Evolutionary conservation across 768 basidiomycete species (phyloP), one percentile per base, ranked within the genome.

Genomic region (Tricholoma hemisulphureum): DNA sequence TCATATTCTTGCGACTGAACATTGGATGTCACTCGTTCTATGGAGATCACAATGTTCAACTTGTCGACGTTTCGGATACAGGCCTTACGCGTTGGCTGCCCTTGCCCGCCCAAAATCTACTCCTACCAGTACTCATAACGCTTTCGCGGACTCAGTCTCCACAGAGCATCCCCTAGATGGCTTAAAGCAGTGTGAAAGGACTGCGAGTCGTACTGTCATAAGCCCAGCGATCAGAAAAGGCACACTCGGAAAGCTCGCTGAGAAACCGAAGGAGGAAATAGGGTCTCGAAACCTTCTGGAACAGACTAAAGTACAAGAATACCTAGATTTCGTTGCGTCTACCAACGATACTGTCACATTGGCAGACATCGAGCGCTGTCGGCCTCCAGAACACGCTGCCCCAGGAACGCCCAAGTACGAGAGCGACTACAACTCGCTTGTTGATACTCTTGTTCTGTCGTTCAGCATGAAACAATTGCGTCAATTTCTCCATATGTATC

Each of bases 381-480:
- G 77, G 52, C 85, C 87, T 4, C 48, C 52, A 13, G 58, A 59
- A 2, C 75, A 77, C 53, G 69, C 82, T 10, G 61, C 66, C 4
- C 73, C 80, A 4, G 73, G 75, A 20, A 74, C 79, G 1, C 64
- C 69, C 1, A 62, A 74, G 53, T 92, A 89, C 64, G 77, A 80
- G 56, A 60, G 63, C 16, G 73, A 82, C 51, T 90, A 88, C 63
- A 76, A 75, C 32, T 66, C 71, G n/a, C 71, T 87, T n/a, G 59
- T 83, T 31, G 76, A 81, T 50, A 76, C 69, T 2, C 73, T 92
- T 18, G 77, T 79, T 57, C 79, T 78, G 21, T 83, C 89, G 16
- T 92, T 92, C 69, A 87, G 78, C 60, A 77, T 73, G 56, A 72
- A 76, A 26, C 89, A 91, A 65, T 74, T 92, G 24, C 80, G 77